Evolutionary conservation across 2,329 filamentous ascomycete genomes (phyloP).

Genomic region (Cytospora piceicola): DNA sequence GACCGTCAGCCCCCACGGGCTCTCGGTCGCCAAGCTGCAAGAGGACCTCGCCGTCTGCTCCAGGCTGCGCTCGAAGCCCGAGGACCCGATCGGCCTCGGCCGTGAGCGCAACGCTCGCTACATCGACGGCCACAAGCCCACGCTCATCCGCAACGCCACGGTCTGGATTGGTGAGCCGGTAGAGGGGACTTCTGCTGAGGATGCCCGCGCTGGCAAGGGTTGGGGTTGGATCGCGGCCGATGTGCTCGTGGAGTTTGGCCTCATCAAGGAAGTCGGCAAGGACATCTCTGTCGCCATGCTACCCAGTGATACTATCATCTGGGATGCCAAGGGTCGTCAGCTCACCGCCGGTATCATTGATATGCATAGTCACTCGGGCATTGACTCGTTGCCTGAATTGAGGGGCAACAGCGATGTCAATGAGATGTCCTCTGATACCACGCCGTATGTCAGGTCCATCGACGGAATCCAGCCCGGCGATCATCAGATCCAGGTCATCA

Average conservation of each 20-base stretch:
- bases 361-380: slow-evolving; percentile 71
- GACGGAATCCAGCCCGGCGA: slow-evolving; percentile 68
- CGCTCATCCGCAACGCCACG: slow-evolving; percentile 68
- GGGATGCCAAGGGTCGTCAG: slow-evolving; percentile 62
- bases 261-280: slow-evolving; percentile 59
- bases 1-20: slow-evolving; percentile 34
- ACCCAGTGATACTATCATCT: slow-evolving; percentile 53
- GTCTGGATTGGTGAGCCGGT: slow-evolving; percentile 68
- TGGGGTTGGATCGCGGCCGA: slow-evolving; percentile 65
- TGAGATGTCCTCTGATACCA: slow-evolving; percentile 66
- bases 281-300: slow-evolving; percentile 49
- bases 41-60: slow-evolving; percentile 60
- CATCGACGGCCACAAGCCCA: slow-evolving; percentile 60
- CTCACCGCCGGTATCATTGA: slow-evolving; percentile 71
- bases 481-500: slow-evolving; percentile 69
- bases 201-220: slow-evolving; percentile 61
- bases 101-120: slow-evolving; percentile 65
- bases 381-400: slow-evolving; percentile 60
- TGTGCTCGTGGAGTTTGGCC: slow-evolving; percentile 62
- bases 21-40: slow-evolving; percentile 58
- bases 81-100: slow-evolving; percentile 58
- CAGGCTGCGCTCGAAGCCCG: slow-evolving; percentile 57
- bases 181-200: slow-evolving; percentile 54
- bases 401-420: slow-evolving; percentile 62
- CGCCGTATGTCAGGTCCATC: slow-evolving; percentile 69